These are phyloP conservation scores for Pleodorina starrii DNA, from an alignment of 139 green algal genomes.

Conservation along the genomic window DNA sequence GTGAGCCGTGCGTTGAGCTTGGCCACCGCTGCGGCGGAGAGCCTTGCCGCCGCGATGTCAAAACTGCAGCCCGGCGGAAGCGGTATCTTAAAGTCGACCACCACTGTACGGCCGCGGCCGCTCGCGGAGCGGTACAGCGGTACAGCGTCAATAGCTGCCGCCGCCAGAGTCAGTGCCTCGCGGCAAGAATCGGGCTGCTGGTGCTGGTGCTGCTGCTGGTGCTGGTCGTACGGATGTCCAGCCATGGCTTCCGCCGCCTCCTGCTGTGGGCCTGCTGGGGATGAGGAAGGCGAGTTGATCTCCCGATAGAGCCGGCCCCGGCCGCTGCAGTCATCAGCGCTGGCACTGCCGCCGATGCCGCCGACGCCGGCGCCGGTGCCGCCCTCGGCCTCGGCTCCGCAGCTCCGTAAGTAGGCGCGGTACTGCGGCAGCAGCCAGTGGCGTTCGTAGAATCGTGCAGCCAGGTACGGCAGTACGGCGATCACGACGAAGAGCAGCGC, in stretches of 20 bases:
- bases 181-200: background rate
- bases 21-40: too few relatives aligned
- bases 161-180: too few relatives aligned
- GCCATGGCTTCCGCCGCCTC: too few relatives aligned
- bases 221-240: too few relatives aligned
- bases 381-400: background rate
- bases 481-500: background rate
- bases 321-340: too few relatives aligned
- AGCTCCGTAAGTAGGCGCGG: background rate
- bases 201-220: background rate
- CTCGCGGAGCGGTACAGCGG: background rate
- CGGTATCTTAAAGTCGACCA: conserved; percentile 7
- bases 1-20: too few relatives aligned
- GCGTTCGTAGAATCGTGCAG: background rate
- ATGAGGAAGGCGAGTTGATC: background rate
- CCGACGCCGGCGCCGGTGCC: too few relatives aligned
- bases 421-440: background rate
- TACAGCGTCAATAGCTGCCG: background rate
- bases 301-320: too few relatives aligned
- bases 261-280: background rate
- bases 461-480: conserved; percentile 2
- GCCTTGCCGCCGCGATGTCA: too few relatives aligned
- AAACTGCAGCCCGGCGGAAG: too few relatives aligned
- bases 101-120: background rate
- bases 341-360: too few relatives aligned